Conservation (phyloP, 805 yeast genomes). For the Huiozyma sinensis region DNA sequence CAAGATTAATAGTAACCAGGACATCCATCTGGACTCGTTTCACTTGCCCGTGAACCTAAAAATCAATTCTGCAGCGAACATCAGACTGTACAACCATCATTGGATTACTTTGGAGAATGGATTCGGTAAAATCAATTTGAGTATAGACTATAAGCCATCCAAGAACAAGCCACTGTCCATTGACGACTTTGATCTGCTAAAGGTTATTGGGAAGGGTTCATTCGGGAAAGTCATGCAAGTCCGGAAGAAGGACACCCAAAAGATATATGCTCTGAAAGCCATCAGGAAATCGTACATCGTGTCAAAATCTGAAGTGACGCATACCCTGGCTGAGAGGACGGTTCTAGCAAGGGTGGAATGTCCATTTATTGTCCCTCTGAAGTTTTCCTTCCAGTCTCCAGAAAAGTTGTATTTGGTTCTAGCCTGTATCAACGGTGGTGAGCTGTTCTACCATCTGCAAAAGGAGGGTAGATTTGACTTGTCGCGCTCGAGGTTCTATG, state of each 20-base stretch:
- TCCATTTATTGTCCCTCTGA: constrained; percentile 93
- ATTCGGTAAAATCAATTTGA: constrained; percentile 45
- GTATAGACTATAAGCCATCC: constrained; percentile 60
- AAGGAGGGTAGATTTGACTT: constrained; percentile 80
- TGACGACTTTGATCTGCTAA: constrained; percentile 85
- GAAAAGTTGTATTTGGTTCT: constrained; percentile 85
- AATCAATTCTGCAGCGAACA: constrained; percentile 36
- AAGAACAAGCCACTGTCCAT: constrained; percentile 62
- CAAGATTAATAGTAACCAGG: constrained; percentile 40
- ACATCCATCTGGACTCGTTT: constrained; percentile 65
- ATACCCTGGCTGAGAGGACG: constrained; percentile 91
- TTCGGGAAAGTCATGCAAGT: constrained; percentile 99
- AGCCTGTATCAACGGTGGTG: constrained; percentile 95
- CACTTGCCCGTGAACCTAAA: constrained; percentile 49
- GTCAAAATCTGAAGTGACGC: constrained; percentile 88
- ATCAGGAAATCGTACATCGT: constrained; percentile 91
- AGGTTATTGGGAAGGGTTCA: constrained; percentile 96
- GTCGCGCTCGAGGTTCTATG: constrained; percentile 83
- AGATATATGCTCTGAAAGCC: constrained; percentile 89
- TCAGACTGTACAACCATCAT: constrained; percentile 60
- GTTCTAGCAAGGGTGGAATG: constrained; percentile 87
- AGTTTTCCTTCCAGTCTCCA: constrained; percentile 94
- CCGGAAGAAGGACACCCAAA: constrained; percentile 86
- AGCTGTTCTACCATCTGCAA: constrained; percentile 87
- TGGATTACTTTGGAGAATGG: constrained; percentile 34